These are phyloP conservation scores for Lepiota venenata DNA, from an alignment of 768 basidiomycete genomes.

Conservation along the genomic window DNA sequence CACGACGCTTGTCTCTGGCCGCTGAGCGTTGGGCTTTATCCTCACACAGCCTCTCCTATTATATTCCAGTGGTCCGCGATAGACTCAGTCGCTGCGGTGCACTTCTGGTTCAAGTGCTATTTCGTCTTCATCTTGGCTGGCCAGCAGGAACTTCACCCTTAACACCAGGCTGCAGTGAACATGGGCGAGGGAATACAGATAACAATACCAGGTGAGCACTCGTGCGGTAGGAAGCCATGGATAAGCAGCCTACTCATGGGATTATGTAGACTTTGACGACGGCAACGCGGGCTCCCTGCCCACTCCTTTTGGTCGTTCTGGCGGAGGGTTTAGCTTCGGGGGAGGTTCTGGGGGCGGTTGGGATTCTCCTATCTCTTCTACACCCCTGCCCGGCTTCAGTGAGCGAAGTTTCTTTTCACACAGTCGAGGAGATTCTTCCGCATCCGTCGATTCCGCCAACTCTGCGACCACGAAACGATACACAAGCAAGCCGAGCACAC, in stretches of 20 bases:
- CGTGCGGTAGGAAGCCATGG: not conserved
- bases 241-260: conserved; percentile 9
- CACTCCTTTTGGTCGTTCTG: conserved; percentile 66
- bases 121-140: conserved; percentile 16
- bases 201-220: conserved; percentile 55
- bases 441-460: conserved; percentile 72
- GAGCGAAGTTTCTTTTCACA: conserved; percentile 71
- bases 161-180: conserved; percentile 7
- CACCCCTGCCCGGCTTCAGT: conserved; percentile 46
- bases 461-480: conserved; percentile 51
- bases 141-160: conserved; percentile 13
- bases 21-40: no score
- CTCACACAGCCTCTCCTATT: not conserved
- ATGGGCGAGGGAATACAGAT: conserved; percentile 58
- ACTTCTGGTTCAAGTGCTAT: conserved; percentile 9
- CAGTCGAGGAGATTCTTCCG: conserved; percentile 70
- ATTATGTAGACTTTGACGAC: conserved; percentile 68
- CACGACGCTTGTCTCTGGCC: no score
- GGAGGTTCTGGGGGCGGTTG: conserved; percentile 40
- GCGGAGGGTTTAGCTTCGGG: conserved; percentile 39
- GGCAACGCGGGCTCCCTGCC: conserved; percentile 61
- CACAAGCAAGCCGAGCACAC: conserved; percentile 40
- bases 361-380: conserved; percentile 64
- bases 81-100: conserved; percentile 3
- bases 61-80: not conserved